A percentile compares a stretch with the other conserved stretches of the same genome.
phyloP scores from a whole-genome alignment of 1,139 yeast genomes.

The Yamadazyma epiphylla region DNA sequence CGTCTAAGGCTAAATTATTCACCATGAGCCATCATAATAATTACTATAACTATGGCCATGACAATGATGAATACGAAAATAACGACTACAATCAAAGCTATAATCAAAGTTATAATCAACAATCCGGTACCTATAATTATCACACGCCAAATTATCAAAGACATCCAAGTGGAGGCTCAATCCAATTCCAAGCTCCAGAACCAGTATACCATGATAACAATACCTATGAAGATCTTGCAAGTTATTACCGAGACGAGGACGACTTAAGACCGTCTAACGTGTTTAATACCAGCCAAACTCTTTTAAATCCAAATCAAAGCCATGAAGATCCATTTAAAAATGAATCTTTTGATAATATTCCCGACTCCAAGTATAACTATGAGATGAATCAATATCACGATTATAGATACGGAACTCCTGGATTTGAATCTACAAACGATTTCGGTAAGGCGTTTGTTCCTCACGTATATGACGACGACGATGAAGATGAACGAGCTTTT shows the following conservation, averaged over 20 bases:
- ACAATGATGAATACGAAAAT: neutral
- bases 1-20: constrained; percentile 1
- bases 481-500: constrained; percentile 39
- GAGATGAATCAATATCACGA: constrained; percentile 27
- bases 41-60: neutral
- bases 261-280: constrained; percentile 17
- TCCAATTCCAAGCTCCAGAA: constrained; percentile 34
- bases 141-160: constrained; percentile 1
- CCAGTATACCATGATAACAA: constrained; percentile 22
- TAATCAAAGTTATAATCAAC: constrained; percentile 7
- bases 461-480: constrained; percentile 42
- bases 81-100: neutral
- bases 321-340: constrained; percentile 15
- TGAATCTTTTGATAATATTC: constrained; percentile 11
- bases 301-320: constrained; percentile 9
- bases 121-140: constrained; percentile 18
- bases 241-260: constrained; percentile 13
- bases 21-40: neutral
- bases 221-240: constrained; percentile 17
- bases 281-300: constrained; percentile 19
- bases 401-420: constrained; percentile 12
- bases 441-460: constrained; percentile 44
- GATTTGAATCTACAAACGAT: constrained; percentile 7
- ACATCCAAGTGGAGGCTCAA: constrained; percentile 14
- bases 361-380: constrained; percentile 17